A percentile compares a stretch with the other conserved stretches of the same genome.
Conservation (phyloP, 2,329 filamentous ascomycete species). For the Neoscytalidium dimidiatum region DNA sequence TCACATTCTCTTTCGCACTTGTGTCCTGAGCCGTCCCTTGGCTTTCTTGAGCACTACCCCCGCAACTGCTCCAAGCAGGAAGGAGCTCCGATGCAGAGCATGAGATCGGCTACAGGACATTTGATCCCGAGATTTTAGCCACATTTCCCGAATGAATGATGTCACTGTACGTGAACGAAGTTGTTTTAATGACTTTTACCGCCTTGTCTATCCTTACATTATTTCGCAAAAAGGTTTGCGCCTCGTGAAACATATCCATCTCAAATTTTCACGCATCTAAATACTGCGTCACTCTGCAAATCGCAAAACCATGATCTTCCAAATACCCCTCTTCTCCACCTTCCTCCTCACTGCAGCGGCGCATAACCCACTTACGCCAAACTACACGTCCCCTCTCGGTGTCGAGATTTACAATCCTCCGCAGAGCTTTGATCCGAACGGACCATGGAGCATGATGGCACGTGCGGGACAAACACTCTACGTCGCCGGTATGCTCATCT, state of each 20-base stretch:
- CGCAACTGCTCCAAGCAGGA: neutral
- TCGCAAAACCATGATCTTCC: no score
- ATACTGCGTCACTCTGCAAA: no score
- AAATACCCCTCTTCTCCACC: neutral
- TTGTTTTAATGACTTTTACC: neutral
- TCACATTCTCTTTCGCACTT: no score
- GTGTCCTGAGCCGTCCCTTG: neutral
- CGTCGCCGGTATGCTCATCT: constrained; percentile 28
- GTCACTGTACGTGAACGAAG: neutral
- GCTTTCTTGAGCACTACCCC: neutral
- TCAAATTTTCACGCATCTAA: no score
- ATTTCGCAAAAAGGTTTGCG: no score
- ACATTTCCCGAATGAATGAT: neutral
- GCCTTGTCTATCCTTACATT: neutral
- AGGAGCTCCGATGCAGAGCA: neutral
- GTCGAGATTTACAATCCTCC: constrained; percentile 22
- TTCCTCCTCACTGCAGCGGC: neutral
- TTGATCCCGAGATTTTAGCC: neutral
- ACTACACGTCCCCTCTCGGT: constrained; percentile 21
- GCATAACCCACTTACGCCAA: constrained; percentile 7
- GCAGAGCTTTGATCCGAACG: constrained; percentile 19
- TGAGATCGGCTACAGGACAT: neutral
- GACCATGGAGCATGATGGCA: constrained; percentile 23
- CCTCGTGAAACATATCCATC: no score
- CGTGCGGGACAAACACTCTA: constrained; percentile 32